Evolutionary conservation across 139 green algal species (phyloP).

Genomic region (Pycnococcus provasolii): DNA sequence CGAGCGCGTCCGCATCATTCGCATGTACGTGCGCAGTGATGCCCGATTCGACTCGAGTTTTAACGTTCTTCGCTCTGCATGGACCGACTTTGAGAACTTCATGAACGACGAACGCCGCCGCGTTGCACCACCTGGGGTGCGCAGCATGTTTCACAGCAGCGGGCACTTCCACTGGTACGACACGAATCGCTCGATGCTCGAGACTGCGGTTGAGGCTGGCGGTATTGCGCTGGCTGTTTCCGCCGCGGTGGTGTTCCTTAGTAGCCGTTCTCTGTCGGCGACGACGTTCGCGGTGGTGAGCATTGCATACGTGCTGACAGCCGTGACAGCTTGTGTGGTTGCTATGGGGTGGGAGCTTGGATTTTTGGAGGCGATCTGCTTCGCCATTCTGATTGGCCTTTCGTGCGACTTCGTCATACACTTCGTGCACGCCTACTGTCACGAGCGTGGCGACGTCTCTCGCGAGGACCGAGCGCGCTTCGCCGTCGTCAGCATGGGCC

Average conservation of each 20-base stretch:
- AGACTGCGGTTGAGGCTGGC: constrained; percentile 1
- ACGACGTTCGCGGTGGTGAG: constrained; percentile 10
- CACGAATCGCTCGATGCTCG: constrained; percentile 16
- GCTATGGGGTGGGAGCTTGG: constrained; percentile 22
- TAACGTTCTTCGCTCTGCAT: background rate
- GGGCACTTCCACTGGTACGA: constrained; percentile 20
- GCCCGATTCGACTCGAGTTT: background rate
- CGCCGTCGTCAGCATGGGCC: constrained; percentile 12
- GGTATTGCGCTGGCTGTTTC: constrained; percentile 2
- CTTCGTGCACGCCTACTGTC: constrained; percentile 18
- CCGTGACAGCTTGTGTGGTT: constrained; percentile 3
- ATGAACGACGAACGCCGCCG: background rate
- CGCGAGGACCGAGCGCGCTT: background rate
- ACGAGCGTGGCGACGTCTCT: background rate
- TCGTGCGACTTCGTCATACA: constrained; percentile 28
- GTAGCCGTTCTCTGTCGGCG: constrained; percentile 7
- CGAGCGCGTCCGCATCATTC: too few relatives aligned
- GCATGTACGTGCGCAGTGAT: too few relatives aligned
- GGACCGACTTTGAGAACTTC: background rate
- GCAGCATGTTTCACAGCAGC: constrained; percentile 6
- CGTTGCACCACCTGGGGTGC: background rate
- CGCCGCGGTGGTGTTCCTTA: constrained; percentile 2
- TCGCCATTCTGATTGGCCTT: constrained; percentile 25
- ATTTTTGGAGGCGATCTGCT: constrained; percentile 29
- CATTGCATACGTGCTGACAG: constrained; percentile 14